Evolutionary conservation across 495 filamentous ascomycete genomes (phyloP).

Genomic region (Aspergillus heteromorphus): DNA sequence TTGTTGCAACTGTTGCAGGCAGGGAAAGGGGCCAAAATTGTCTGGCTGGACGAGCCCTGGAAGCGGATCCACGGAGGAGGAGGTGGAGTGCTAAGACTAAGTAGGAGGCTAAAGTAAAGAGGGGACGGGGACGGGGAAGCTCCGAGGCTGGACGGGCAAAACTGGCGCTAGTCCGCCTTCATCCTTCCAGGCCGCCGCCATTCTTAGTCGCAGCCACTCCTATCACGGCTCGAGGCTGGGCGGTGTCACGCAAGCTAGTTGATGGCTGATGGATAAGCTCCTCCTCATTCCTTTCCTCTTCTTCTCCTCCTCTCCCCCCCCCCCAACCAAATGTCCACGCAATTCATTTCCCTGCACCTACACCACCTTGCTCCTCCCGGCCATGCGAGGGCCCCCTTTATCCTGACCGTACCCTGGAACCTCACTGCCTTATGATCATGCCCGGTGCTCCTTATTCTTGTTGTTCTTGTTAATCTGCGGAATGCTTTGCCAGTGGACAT

Average conservation of each 20-base stretch:
- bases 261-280: constrained; percentile 1
- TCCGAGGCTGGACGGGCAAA: background rate
- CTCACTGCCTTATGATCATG: background rate
- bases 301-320: background rate
- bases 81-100: background rate
- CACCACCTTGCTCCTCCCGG: background rate
- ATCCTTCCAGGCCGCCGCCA: background rate
- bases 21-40: background rate
- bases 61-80: background rate
- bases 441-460: background rate
- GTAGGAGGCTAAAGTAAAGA: too few relatives aligned
- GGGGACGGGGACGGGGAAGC: background rate
- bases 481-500: constrained; percentile 19
- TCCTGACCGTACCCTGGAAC: background rate
- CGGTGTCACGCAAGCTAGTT: background rate
- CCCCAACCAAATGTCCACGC: constrained; percentile 1
- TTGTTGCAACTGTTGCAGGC: background rate
- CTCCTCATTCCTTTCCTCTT: too few relatives aligned
- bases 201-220: background rate
- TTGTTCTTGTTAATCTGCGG: constrained; percentile 12
- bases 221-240: background rate
- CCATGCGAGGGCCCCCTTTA: constrained; percentile 1
- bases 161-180: background rate
- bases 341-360: background rate
- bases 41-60: background rate